Evolutionary conservation across 2,329 filamentous ascomycete species (phyloP), one percentile per base, ranked within the genome.

Genomic region (Trichoderma harzianum): DNA sequence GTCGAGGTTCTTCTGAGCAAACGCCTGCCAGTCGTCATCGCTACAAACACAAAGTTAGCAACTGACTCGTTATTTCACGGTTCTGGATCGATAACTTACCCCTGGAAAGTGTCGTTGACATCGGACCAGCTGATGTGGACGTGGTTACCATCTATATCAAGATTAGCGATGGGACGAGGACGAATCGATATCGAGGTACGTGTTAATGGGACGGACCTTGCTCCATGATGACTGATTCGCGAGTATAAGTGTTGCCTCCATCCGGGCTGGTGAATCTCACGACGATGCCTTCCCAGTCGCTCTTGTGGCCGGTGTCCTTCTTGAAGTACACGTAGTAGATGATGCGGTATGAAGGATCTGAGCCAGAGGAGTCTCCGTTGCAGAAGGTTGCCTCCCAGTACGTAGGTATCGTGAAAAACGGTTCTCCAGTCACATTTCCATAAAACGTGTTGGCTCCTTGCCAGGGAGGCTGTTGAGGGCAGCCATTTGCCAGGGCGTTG

Each of bases 261-360:
- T 73, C 74, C 14, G 74, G 74, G 3, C 34, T 71, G 14, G 70
- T 73, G 68, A 75, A 77, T 24, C 71, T 73, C 30, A 77, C 69
- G 16, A 77, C 74, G 18, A 72, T 74, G 60, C 73, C 75, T 36
- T 77, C 76, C 76, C 75, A 76, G 43, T 77, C 76, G 36, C 73
- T 76, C 69, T 73, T 77, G 57, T 77, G 74, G 51, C 76, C 76
- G 5, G 76, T 75, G 28, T 77, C 74, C 57, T 76, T 77, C 72
- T 76, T 75, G 69, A 76, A 77, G 69, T 76, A 77, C 24, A 76
- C 73, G 32, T 75, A 76, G 67, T 76, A 77, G 12, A 74, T 74
- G 58, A 77, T 73, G 24, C 73, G 74, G 75, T 74, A 76, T 32
- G 73, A 70, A 24, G 73, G 66, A 16, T 71, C 74, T 1, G 64